A percentile compares a stretch with the other conserved stretches of the same genome.
phyloP scores from a whole-genome alignment of 1,284 basidiomycete species.

The Trametes sp. region DNA sequence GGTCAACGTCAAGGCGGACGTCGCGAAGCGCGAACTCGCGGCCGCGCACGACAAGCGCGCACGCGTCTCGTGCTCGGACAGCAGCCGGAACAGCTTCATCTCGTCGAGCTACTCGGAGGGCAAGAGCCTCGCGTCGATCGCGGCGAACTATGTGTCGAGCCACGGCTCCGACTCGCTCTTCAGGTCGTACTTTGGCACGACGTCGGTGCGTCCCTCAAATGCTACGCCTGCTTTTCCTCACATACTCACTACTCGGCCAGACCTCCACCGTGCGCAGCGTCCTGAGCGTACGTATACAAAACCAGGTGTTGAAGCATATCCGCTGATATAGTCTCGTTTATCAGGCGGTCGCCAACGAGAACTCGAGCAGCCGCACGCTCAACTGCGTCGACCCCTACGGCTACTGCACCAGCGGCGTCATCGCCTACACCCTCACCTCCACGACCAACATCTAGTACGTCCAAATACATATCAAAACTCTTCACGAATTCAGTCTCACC shows the following conservation, averaged over 20 bases:
- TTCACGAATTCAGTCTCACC: conserved; percentile 14
- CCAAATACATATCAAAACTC: no score
- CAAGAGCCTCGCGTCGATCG: conserved; percentile 35
- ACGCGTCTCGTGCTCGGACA: conserved; percentile 32
- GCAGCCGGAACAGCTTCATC: conserved; percentile 33
- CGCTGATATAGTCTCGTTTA: neutral
- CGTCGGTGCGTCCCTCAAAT: conserved; percentile 17
- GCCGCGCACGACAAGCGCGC: conserved; percentile 32
- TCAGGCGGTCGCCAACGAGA: conserved; percentile 35
- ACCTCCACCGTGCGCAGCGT: conserved; percentile 29
- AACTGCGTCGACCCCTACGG: conserved; percentile 35
- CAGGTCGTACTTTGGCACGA: conserved; percentile 35
- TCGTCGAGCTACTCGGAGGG: conserved; percentile 35
- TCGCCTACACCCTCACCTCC: conserved; percentile 35
- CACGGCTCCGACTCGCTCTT: conserved; percentile 35
- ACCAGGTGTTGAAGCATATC: neutral
- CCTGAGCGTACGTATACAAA: conserved; percentile 15
- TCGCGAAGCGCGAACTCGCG: conserved; percentile 31
- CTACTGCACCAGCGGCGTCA: conserved; percentile 32
- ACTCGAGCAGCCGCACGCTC: conserved; percentile 35
- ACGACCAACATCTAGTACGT: conserved; percentile 36
- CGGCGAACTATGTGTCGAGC: conserved; percentile 32
- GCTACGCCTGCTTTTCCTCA: neutral
- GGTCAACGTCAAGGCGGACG: conserved; percentile 33
- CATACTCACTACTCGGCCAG: conserved; percentile 3